These are phyloP conservation scores for Elymus sibiricus DNA, from an alignment of 176 grass and related monocot species.

Conservation along the genomic window DNA sequence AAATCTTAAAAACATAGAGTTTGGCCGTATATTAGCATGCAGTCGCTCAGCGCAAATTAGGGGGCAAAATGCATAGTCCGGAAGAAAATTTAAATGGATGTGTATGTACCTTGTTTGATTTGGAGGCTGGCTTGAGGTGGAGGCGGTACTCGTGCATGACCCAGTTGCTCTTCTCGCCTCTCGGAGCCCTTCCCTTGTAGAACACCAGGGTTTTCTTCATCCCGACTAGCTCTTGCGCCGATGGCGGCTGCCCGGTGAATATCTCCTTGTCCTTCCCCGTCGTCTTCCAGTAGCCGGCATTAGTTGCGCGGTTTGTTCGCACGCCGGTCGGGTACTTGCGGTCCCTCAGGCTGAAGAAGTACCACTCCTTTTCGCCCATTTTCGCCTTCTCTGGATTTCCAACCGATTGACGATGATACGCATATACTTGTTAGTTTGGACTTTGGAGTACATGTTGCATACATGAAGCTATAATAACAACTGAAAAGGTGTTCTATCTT, in stretches of 20 bases:
- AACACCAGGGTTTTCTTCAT: constrained; percentile 97
- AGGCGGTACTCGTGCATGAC: constrained; percentile 90
- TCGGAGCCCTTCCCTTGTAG: constrained; percentile 91
- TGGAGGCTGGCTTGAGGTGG: constrained; percentile 40
- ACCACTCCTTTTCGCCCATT: constrained; percentile 94
- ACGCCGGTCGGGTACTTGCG: constrained; percentile 83
- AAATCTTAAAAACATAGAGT: no score
- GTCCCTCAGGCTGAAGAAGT: constrained; percentile 80
- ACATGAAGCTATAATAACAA: background rate
- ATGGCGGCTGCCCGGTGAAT: constrained; percentile 24
- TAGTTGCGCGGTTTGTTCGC: constrained; percentile 78
- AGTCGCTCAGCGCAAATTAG: background rate
- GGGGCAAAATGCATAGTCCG: background rate
- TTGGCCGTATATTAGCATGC: no score
- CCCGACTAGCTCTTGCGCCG: constrained; percentile 43
- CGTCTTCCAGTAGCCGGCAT: constrained; percentile 83
- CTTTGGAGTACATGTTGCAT: background rate
- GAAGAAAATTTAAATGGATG: background rate
- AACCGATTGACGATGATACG: background rate
- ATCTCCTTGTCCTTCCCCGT: constrained; percentile 88
- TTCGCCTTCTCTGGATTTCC: constrained; percentile 62
- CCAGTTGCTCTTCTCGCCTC: constrained; percentile 88
- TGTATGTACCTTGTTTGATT: constrained; percentile 66
- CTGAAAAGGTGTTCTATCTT: rapidly evolving
- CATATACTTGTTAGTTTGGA: background rate